These are phyloP conservation scores for Penicillium sp. DNA, from an alignment of 2,329 filamentous ascomycete species.

Conservation along the genomic window DNA sequence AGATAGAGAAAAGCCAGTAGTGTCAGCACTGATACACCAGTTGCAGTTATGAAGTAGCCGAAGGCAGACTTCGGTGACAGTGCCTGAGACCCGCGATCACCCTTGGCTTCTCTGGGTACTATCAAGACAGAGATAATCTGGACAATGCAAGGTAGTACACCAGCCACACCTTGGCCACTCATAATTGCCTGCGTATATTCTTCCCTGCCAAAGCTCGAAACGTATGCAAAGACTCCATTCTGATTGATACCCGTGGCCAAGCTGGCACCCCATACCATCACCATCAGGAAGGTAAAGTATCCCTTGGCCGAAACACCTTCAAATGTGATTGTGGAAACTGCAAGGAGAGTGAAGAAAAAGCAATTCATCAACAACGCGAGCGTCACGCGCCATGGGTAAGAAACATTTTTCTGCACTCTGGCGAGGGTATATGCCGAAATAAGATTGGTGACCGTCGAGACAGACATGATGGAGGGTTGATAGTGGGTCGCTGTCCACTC, in stretches of 20 bases:
- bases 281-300: constrained; percentile 80
- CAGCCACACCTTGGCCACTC: constrained; percentile 88
- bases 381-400: constrained; percentile 85
- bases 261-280: constrained; percentile 77
- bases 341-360: constrained; percentile 73
- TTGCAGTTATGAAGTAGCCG: constrained; percentile 87
- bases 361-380: constrained; percentile 74
- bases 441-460: constrained; percentile 83
- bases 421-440: constrained; percentile 72
- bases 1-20: constrained; percentile 75
- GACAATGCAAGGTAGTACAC: constrained; percentile 82
- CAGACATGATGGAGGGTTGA: constrained; percentile 83
- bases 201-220: constrained; percentile 76
- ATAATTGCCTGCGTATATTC: constrained; percentile 97
- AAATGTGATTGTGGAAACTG: constrained; percentile 73
- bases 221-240: constrained; percentile 92
- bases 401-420: constrained; percentile 76
- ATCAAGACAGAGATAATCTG: constrained; percentile 82
- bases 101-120: constrained; percentile 51
- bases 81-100: constrained; percentile 36
- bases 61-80: constrained; percentile 72
- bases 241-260: constrained; percentile 82
- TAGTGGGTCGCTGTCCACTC: constrained; percentile 76
- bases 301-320: constrained; percentile 59
- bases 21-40: constrained; percentile 68